Evolutionary conservation across 768 basidiomycete genomes (phyloP).

Genomic region (Russula dissimulans): DNA sequence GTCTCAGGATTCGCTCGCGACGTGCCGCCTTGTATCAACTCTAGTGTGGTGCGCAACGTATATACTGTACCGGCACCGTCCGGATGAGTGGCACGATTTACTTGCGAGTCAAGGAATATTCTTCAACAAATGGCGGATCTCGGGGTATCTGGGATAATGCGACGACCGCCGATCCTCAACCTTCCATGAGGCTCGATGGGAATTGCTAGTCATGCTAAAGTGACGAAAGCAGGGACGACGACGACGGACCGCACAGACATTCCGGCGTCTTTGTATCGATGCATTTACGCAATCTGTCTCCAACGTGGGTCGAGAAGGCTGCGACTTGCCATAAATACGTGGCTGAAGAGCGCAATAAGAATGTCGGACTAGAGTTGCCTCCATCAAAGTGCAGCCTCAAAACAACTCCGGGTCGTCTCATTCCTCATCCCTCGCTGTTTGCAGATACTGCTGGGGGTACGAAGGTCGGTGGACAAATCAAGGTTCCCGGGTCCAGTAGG

Average conservation of each 20-base stretch:
- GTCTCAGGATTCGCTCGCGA: not conserved
- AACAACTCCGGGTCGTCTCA: too few relatives aligned
- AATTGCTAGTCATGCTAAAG: not conserved
- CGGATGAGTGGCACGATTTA: not conserved
- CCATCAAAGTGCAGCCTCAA: too few relatives aligned
- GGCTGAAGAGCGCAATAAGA: too few relatives aligned
- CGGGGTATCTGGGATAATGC: not conserved
- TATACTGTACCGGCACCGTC: not conserved
- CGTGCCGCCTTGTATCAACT: not conserved
- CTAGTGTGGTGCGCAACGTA: not conserved
- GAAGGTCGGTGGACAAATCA: too few relatives aligned
- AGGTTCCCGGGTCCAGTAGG: not conserved
- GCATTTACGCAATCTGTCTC: not conserved
- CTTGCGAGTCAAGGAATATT: not conserved
- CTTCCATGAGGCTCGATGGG: not conserved
- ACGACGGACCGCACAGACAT: not conserved
- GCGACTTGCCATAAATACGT: too few relatives aligned
- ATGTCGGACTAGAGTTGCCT: too few relatives aligned
- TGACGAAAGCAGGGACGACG: not conserved
- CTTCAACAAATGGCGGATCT: not conserved
- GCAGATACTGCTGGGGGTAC: too few relatives aligned
- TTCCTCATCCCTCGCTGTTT: too few relatives aligned
- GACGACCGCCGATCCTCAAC: conserved; percentile 6
- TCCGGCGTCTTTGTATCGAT: not conserved
- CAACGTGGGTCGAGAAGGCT: too few relatives aligned